Base-by-base conservation (phyloP, 2,329 filamentous ascomycete genomes). In the Clarireedia monteithiana region DNA sequence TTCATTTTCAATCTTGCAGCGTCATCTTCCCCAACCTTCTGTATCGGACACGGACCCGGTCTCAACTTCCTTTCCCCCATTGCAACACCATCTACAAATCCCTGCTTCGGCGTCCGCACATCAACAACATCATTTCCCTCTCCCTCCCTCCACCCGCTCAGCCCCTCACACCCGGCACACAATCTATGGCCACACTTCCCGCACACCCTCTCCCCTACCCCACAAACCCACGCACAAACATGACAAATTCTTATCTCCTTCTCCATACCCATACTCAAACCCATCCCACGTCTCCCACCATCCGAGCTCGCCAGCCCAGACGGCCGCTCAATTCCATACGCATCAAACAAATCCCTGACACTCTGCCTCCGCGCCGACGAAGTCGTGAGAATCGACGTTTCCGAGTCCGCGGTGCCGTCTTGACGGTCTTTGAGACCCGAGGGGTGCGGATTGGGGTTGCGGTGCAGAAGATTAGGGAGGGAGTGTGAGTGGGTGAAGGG, bases 171-270 rank as follows among this genome's bases (percentile, higher is more conserved):
- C 27, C 27, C 27, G 2, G 7, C 27, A 60, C 79, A 82, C 15
- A 78, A 72, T 9, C 70, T 71, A 63, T 82, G 80, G 1, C 75
- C 77, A 60, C 79, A 82, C 44, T 71, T 72, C 30, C 69, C 64
- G 60, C 78, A 82, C 47, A 70, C 70, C 7, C 68, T 68, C 30
- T 69, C 67, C 12, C 69, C 67, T 46, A 63, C 68, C 39, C 75
- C 71, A 42, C 67, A 62, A 23, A 56, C 69, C 46, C 72, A 70
- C 12, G 73, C 74, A 60, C 79, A 83, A 9, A 77, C 67, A 61
- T 81, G 79, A 58, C 79, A 82, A 26, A 75, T 52, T 71, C 73
- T 42, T 58, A 51, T 14, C 44, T 36, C 9, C 38, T 57, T 17
- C 6, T 20, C n/a, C 4, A 4, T 6, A 4, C 42, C 14, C 20